A percentile compares a stretch with the other conserved stretches of the same genome.
These are phyloP conservation scores for Dalbergia oliveri DNA, from an alignment of 306 rosid species.

Conservation along the genomic window DNA sequence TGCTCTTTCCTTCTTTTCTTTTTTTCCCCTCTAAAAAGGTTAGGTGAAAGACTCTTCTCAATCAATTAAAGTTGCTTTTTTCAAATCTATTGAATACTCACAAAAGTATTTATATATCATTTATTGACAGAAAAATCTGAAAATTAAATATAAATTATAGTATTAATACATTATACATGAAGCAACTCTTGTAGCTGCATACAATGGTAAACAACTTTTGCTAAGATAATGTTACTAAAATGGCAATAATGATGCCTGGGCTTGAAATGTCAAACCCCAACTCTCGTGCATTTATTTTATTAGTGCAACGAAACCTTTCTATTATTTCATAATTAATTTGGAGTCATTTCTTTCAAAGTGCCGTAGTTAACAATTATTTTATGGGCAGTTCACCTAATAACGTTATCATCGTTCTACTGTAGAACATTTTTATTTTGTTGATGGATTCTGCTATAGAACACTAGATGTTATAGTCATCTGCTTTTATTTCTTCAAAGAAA, in stretches of 20 bases:
- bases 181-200: too few relatives aligned
- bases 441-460: neutral
- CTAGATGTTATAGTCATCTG: neutral
- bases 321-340: neutral
- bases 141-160: too few relatives aligned
- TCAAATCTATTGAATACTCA: too few relatives aligned
- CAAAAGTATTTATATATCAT: too few relatives aligned
- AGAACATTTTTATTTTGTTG: too few relatives aligned
- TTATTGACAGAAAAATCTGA: too few relatives aligned
- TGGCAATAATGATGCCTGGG: neutral
- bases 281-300: neutral
- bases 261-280: constrained; percentile 13
- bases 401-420: neutral
- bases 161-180: too few relatives aligned
- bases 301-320: neutral
- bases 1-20: neutral
- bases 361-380: neutral
- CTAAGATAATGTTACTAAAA: neutral
- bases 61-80: too few relatives aligned
- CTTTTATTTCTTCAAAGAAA: too few relatives aligned
- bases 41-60: too few relatives aligned
- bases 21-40: too few relatives aligned
- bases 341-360: constrained; percentile 2
- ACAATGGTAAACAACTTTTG: neutral
- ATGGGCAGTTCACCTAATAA: neutral